Evolutionary conservation across 371 early-diverging fungal species (phyloP), one percentile per base, ranked within the genome.

Genomic region (Fennellomyces sp.): DNA sequence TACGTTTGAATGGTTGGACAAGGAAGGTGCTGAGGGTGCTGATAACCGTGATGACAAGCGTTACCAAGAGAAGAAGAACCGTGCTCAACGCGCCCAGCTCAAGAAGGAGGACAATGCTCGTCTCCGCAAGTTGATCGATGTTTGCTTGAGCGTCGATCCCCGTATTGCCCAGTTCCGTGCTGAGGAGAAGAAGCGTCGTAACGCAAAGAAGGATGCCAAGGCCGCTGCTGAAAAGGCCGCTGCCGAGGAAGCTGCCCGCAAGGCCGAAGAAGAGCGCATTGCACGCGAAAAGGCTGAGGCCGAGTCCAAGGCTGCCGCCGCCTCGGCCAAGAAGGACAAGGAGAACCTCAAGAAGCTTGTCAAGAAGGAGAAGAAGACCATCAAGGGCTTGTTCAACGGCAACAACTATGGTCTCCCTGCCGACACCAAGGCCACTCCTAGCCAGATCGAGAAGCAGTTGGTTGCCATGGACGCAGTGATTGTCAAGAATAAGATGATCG

Each of bases 61-160:
- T 56, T 95, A 88, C 72, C 81, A 94, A 62, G 99, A 98, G 72
- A 81, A 88, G 74, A 93, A 96, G 89, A 98, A 98, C 90, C 89
- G 90, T 81, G 91, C 92, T 70, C 92, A 91, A 70, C 91, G 99
- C 57, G 86, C 91, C 53, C 89, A 90, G 73, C 83, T 81, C 62
- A 98, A 98, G 92, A 97, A 95, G 87, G 97, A 97, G 78, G 99
- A 98, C 75, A 95, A 87, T 73, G 88, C 91, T 58, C 91, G 98
- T 70, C 72, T 96, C 19, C 90, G 88, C 66, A 86, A 85, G 55
- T 73, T 98, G 48, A 92, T 97, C 36, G 96, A 96, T 70, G 81
- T 82, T 47, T 94, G 94, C 52, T 66, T 94, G 64, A 78, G 81
- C 63, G 56, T 83, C 15, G 99, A 98, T 78, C 97, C 97, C 54